Base-by-base conservation (phyloP, 2,329 filamentous ascomycete species). In the Xylaria arbuscula region DNA sequence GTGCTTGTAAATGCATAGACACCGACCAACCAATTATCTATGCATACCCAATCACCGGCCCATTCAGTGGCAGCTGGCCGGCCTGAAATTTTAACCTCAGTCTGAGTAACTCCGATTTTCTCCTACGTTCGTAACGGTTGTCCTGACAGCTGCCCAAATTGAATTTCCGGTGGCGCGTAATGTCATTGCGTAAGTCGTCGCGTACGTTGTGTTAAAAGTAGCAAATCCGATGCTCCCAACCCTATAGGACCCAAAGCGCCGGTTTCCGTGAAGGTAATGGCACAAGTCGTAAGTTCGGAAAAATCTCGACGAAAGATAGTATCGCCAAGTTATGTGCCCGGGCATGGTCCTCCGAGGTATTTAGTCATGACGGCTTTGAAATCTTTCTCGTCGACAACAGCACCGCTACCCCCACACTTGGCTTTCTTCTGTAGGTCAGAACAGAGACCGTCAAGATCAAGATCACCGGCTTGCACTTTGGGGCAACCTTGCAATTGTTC, bases 391-490 rank as follows among this genome's bases (percentile, higher is more conserved):
- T 94, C 91, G 28, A 99, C 92, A 19, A 97, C 93, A 13, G 97
- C 93, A 17, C 96, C 95, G 19, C 87, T 91, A 73, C 97, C 93
- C 0, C 94, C 97, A 80, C 96, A 99, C 78, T 95, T 96, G 66
- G 96, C 96, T 83, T 99, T 99, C 79, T 94, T 93, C 72, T 95
- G 93, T 15, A 99, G 88, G 78, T 99, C 94, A 4, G 92, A 92
- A 82, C 96, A 99, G 28, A 99, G 87, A 40, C 91, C 90, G 77
- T 99, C 96, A 57, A 99, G 91, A 73, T 99, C 96, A 72, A 98
- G 93, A 74, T 97, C 94, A 74, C 94, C 94, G 66, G 89, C 92
- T 77, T 94, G 92, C 74, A 97, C 96, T 78, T 92, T 94, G 68
- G 93, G 90, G 80, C 94, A 97, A 42, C 87, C 89, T 82, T 97